Conservation (phyloP, 352 stramenopile species). For the Aphanomyces cochlioides region DNA sequence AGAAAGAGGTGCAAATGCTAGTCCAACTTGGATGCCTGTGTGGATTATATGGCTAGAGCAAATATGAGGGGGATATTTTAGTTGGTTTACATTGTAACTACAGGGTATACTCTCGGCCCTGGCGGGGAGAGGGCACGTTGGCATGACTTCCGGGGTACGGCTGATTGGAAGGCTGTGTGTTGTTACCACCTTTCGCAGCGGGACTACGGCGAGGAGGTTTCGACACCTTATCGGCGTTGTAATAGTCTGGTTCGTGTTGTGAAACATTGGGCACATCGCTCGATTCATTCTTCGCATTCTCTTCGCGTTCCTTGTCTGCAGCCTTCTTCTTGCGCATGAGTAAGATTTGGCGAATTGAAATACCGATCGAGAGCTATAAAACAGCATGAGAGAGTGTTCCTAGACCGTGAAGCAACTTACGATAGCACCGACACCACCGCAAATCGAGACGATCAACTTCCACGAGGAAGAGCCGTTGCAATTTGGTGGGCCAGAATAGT, state of each 20-base stretch:
- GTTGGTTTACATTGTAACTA: background rate
- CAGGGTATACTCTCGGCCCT: slow-evolving; percentile 28
- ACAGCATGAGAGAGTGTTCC: background rate
- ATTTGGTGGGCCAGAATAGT: slow-evolving; percentile 19
- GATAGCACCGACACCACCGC: slow-evolving; percentile 22
- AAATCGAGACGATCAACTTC: slow-evolving; percentile 27
- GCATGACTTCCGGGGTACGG: slow-evolving; percentile 17
- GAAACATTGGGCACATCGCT: slow-evolving; percentile 24
- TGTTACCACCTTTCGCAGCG: background rate
- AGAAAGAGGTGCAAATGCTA: too few relatives aligned
- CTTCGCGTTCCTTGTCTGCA: slow-evolving; percentile 13
- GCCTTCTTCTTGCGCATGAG: slow-evolving; percentile 26
- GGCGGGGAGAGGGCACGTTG: slow-evolving; percentile 15
- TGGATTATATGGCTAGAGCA: too few relatives aligned
- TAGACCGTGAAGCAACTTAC: background rate
- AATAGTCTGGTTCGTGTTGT: slow-evolving; percentile 22
- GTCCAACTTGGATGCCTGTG: too few relatives aligned
- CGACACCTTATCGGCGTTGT: slow-evolving; percentile 10
- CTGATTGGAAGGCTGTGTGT: background rate
- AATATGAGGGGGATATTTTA: background rate
- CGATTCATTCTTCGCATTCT: slow-evolving; percentile 9
- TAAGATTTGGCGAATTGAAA: slow-evolving; percentile 27
- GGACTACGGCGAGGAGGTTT: background rate
- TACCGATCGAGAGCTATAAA: slow-evolving; percentile 26
- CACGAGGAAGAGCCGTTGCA: slow-evolving; percentile 22